Conservation (phyloP, 139 green algal species). For the Tetratostichococcus sp. region DNA sequence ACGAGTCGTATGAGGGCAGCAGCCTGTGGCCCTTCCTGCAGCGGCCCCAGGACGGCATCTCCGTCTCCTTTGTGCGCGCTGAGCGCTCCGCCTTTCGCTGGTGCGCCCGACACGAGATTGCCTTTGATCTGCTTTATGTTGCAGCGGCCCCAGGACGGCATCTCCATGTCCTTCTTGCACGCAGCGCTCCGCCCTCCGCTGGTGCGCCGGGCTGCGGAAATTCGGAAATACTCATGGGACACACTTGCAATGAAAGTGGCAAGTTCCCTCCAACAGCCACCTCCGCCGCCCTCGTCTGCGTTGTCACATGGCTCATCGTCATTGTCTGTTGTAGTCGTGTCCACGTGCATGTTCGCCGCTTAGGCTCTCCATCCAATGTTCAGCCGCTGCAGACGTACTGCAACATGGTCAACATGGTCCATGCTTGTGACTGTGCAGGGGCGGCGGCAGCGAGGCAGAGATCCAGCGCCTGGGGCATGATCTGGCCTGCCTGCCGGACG, state of each 20-base stretch:
- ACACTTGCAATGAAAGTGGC: no score
- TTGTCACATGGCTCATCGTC: no score
- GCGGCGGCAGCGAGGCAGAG: not conserved
- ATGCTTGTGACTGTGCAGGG: not conserved
- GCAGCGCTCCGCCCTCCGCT: conserved; percentile 65
- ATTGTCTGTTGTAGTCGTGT: no score
- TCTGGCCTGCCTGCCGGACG: conserved; percentile 72
- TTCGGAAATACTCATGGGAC: no score
- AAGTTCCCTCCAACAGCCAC: no score
- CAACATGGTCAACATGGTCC: no score
- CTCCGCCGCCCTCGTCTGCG: no score
- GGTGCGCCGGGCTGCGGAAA: conserved; percentile 13
- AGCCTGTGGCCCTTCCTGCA: conserved; percentile 76
- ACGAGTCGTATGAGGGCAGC: conserved; percentile 73
- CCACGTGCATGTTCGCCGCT: not conserved
- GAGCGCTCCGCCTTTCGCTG: conserved; percentile 62
- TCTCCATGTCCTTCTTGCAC: conserved; percentile 75
- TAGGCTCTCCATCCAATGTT: no score
- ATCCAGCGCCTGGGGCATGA: conserved; percentile 42
- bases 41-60: conserved; percentile 57
- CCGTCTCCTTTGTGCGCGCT: conserved; percentile 80
- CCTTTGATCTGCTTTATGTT: conserved; percentile 17
- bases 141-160: conserved; percentile 50
- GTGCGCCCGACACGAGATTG: conserved; percentile 12
- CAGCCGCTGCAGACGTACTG: not conserved